These are phyloP conservation scores for Liriodendron chinense DNA, from an alignment of 164 flowering plant genomes.

Conservation along the genomic window DNA sequence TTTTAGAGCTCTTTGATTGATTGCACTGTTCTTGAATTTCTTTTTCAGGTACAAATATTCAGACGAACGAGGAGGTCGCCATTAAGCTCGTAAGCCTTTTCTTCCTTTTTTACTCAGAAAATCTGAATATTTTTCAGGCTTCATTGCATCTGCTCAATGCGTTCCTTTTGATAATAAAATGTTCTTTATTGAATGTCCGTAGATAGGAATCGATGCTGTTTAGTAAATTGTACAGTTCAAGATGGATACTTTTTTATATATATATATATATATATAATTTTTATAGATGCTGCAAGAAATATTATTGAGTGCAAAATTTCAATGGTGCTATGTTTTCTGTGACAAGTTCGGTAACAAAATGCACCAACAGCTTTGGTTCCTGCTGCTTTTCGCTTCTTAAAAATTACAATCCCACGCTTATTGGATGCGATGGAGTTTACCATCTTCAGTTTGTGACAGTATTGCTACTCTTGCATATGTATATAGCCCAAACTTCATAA, in stretches of 20 bases:
- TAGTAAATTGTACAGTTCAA: too few species aligned
- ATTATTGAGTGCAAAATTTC: neutral
- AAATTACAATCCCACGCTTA: too few species aligned
- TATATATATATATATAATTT: too few species aligned
- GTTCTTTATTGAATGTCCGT: too few species aligned
- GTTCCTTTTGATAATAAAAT: too few species aligned
- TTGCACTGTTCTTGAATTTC: neutral
- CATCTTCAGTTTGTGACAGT: too few species aligned
- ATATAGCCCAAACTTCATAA: too few species aligned
- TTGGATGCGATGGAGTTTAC: too few species aligned
- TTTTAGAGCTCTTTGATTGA: neutral
- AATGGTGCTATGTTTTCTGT: neutral
- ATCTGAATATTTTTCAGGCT: neutral
- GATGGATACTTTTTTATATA: too few species aligned
- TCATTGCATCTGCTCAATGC: neutral
- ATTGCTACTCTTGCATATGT: too few species aligned
- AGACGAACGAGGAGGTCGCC: constrained; percentile 88
- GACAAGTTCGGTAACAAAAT: neutral
- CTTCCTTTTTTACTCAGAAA: neutral
- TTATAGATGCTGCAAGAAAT: neutral
- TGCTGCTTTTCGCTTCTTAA: neutral
- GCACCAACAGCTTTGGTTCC: neutral
- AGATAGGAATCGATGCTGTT: too few species aligned
- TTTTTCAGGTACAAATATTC: constrained; percentile 69
- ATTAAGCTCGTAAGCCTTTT: constrained; percentile 76